Base-by-base conservation (phyloP, 306 rosid genomes). In the Vigna nakashimae region DNA sequence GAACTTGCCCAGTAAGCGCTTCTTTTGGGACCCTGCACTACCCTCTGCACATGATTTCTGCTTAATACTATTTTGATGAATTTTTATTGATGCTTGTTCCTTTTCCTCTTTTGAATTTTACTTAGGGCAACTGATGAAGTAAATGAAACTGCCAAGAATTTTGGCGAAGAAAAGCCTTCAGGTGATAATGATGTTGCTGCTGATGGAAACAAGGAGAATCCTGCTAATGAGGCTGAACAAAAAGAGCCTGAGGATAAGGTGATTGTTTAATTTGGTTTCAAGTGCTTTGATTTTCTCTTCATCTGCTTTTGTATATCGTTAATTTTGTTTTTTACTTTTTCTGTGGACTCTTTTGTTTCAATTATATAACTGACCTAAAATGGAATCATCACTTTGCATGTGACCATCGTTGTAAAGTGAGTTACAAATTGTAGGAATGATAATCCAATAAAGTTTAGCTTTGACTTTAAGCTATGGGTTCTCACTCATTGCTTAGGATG, bases 201-300 rank as follows among this genome's bases (percentile, higher is more conserved):
- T 3, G 87, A 86, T 76, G 87, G 80, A 59, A 89, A 65, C 83
- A 91, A 88, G 85, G 97, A 89, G 65, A 80, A 16, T 45, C 82
- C 91, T 53, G 87, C 71, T 53, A 74, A 77, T 64, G 97, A 88
- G 63, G 66, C 87, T 0, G 90, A 85, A 63, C 87, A 88, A 84
- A 84, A 85, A 83, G 88, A 91, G 65, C 81, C 84, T 3, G 91
- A 89, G 78, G 97, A 89, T 36, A 89, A 91, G 94, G 97, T 91
- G 43, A 50, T 7, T 28, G 48, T 52, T n/a, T 59, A 38, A 51
- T 9, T 50, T 51, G 26, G 38, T 38, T 24, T 22, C 9, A 20
- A 9, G 7, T 40, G 0, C 20, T 34, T 12, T 45, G 4, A 7
- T 64, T 28, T 63, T 5, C 43, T 63, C 12, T 28, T 28, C 16